These are phyloP conservation scores for Botrytis medusae DNA, from an alignment of 2,329 filamentous ascomycete species.

Conservation along the genomic window DNA sequence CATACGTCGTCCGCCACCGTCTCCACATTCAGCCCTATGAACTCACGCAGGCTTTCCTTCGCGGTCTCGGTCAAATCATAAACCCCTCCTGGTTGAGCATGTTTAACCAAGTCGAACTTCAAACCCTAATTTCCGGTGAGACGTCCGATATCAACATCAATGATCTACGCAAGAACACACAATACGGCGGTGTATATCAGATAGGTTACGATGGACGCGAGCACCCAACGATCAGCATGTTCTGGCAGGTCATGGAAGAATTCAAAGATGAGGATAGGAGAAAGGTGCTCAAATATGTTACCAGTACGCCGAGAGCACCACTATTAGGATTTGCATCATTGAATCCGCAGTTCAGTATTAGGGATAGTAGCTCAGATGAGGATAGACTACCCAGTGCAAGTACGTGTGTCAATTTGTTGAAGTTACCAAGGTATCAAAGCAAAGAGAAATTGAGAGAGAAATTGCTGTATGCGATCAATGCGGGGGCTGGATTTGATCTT, in stretches of 20 bases:
- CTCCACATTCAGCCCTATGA: conserved; percentile 74
- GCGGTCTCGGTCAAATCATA: conserved; percentile 83
- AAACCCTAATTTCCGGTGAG: conserved; percentile 89
- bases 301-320: conserved; percentile 85
- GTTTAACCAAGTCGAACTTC: conserved; percentile 96
- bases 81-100: conserved; percentile 92
- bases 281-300: conserved; percentile 93
- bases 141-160: conserved; percentile 81
- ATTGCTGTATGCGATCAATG: conserved; percentile 83
- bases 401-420: conserved; percentile 93
- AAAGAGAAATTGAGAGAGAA: conserved; percentile 70
- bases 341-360: conserved; percentile 82
- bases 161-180: conserved; percentile 79
- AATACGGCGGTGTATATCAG: conserved; percentile 83
- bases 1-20: conserved; percentile 83
- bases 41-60: conserved; percentile 87
- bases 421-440: conserved; percentile 78
- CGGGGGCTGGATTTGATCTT: conserved; percentile 89
- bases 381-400: conserved; percentile 85
- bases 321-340: conserved; percentile 85
- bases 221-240: conserved; percentile 80
- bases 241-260: conserved; percentile 84
- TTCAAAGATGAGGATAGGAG: conserved; percentile 76
- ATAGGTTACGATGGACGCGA: conserved; percentile 88
- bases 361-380: conserved; percentile 77